phyloP scores from a whole-genome alignment of 805 yeast genomes.

The Saccharomycopsis babjevae region DNA sequence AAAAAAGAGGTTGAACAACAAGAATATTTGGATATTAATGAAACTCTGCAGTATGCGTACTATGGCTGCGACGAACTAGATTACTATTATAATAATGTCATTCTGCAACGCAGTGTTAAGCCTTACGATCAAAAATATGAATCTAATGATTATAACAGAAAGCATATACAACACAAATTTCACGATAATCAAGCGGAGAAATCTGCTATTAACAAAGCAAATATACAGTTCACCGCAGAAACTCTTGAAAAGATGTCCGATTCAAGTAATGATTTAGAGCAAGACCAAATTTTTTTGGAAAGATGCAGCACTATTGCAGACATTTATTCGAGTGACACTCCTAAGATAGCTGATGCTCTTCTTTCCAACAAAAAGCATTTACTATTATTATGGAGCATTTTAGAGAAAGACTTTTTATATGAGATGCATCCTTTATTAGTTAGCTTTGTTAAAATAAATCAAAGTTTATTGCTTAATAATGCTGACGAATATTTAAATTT shows the following conservation, averaged over 20 bases:
- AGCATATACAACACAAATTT: conserved; percentile 3
- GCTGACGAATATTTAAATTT: conserved; percentile 28
- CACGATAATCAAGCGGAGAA: not conserved
- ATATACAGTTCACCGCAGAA: not conserved
- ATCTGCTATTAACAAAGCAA: not conserved
- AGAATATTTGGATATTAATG: not conserved
- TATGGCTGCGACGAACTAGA: conserved; percentile 12
- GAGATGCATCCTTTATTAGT: conserved; percentile 12
- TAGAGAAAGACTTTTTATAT: conserved; percentile 8
- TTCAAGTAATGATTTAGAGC: not conserved
- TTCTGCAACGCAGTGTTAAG: not conserved
- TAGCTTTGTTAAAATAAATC: conserved; percentile 16
- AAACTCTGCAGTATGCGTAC: conserved; percentile 7
- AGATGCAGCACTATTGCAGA: conserved; percentile 16
- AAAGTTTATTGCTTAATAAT: conserved; percentile 8
- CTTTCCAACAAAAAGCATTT: conserved; percentile 5
- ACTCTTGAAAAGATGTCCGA: not conserved
- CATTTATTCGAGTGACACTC: conserved; percentile 7
- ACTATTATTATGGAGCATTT: conserved; percentile 9
- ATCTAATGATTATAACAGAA: conserved; percentile 10
- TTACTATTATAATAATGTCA: conserved; percentile 11
- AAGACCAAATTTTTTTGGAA: conserved; percentile 7
- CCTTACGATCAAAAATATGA: conserved; percentile 1
- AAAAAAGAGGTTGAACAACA: not conserved
- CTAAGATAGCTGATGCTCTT: conserved; percentile 10